Evolutionary conservation across 768 basidiomycete species (phyloP), one percentile per base, ranked within the genome.

Genomic region (Phaeotremella fagi): DNA sequence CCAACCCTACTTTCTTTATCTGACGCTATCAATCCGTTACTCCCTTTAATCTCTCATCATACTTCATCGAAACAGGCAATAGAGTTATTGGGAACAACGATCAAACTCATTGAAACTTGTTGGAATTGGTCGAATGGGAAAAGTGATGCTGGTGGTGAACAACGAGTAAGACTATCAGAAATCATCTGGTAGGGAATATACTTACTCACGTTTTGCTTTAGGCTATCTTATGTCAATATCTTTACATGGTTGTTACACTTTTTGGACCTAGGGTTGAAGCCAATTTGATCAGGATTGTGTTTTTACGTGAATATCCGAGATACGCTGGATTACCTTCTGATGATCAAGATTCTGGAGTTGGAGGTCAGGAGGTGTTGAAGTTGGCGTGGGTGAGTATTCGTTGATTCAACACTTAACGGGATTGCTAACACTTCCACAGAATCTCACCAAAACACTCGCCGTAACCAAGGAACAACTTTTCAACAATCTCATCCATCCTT

Each of bases 141-240:
- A 14, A n/a, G 31, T 20, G 58, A 59, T 37, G 20, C 12, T 4
- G 53, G 53, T 9, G 58, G 58, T 6, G 58, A 59, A 29, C 53
- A 50, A 22, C n/a, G 35, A 4, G 58, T 59, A 26, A 20, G 52
- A 24, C n/a, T 12, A 14, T 5, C 7, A 38, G 4, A 23, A n/a
- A n/a, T 1, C 31, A 31, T 49, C 11, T 22, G 28, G 37, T 31
- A 12, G 28, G 15, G 22, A 41, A 14, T 12, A 18, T 41, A 7
- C 20, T 6, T 12, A 22, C 38, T 41, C 27, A 48, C 46, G 11
- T 5, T 41, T 11, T 6, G 7, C 23, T 9, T 2, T 31, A 65
- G 66, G 41, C 61, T 1, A 55, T 68, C 12, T 55, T 68, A n/a
- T 51, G 37, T 2, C 29, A 55, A n/a, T 29, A 63, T 5, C 38